Conservation (phyloP, 2,329 filamentous ascomycete species). For the Dothidotthia symphoricarpi region DNA sequence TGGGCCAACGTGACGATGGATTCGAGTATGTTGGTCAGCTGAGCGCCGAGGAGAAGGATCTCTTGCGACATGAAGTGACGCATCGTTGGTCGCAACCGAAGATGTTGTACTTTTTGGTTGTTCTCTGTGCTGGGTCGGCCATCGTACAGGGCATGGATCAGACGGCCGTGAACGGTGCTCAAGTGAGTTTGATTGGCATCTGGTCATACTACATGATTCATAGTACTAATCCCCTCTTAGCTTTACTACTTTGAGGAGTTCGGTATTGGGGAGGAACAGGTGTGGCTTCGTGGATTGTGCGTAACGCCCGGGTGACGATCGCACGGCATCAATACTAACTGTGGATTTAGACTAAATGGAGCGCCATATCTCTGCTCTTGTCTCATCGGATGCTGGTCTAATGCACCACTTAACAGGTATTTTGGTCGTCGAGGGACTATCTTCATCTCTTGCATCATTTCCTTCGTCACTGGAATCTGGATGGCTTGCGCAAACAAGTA, state of each 20-base stretch:
- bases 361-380: conserved; percentile 28
- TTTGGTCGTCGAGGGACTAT: conserved; percentile 36
- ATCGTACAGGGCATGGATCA: conserved; percentile 61
- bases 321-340: too few relatives aligned
- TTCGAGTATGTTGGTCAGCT: conserved; percentile 50
- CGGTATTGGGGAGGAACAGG: conserved; percentile 20
- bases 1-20: conserved; percentile 48
- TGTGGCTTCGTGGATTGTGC: conserved; percentile 27
- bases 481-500: conserved; percentile 31
- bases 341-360: too few relatives aligned
- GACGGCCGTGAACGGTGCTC: conserved; percentile 36
- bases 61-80: conserved; percentile 60
- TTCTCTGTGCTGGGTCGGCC: conserved; percentile 65
- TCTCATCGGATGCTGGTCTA: conserved; percentile 44
- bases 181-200: conserved; percentile 11
- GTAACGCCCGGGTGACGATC: too few relatives aligned
- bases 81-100: conserved; percentile 69
- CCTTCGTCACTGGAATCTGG: conserved; percentile 34
- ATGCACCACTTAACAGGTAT: conserved; percentile 33
- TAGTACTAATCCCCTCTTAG: conserved; percentile 7
- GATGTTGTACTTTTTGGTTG: conserved; percentile 64
- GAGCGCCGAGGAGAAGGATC: conserved; percentile 57
- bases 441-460: conserved; percentile 36
- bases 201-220: not conserved
- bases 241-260: conserved; percentile 34